A percentile compares a stretch with the other conserved stretches of the same genome.
These are phyloP conservation scores for Vaccinium darrowii DNA, from an alignment of 148 eudicot genomes.

Conservation along the genomic window DNA sequence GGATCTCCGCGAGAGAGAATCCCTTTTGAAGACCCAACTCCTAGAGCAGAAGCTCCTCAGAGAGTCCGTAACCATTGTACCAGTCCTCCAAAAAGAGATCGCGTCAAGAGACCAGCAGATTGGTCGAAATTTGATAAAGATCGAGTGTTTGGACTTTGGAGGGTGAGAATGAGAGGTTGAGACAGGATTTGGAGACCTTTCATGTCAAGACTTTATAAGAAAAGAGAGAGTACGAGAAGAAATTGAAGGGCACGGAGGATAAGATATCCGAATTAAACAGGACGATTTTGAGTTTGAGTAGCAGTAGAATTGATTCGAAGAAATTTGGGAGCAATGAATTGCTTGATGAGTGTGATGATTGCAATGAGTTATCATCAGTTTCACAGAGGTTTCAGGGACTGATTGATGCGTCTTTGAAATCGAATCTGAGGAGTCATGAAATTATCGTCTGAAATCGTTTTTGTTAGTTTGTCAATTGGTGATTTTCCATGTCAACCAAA, in stretches of 20 bases:
- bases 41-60: constrained; percentile 69
- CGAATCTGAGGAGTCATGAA: constrained; percentile 20
- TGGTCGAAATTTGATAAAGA: constrained; percentile 18
- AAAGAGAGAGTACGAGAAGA: constrained; percentile 37
- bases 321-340: constrained; percentile 14
- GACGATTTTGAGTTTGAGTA: background rate
- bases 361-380: constrained; percentile 37
- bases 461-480: no score
- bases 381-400: constrained; percentile 56
- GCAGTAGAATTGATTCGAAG: constrained; percentile 15
- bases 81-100: constrained; percentile 62
- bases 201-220: constrained; percentile 38
- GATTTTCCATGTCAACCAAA: no score
- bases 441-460: background rate
- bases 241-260: constrained; percentile 26
- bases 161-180: constrained; percentile 47
- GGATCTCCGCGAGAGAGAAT: constrained; percentile 64
- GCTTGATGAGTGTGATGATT: constrained; percentile 14
- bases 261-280: constrained; percentile 37
- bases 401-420: constrained; percentile 42
- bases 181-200: constrained; percentile 49
- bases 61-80: constrained; percentile 67
- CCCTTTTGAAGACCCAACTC: constrained; percentile 56
- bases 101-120: constrained; percentile 34
- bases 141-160: constrained; percentile 52